These are phyloP conservation scores for Rhododendron vialii DNA, from an alignment of 148 eudicot species.

Conservation along the genomic window DNA sequence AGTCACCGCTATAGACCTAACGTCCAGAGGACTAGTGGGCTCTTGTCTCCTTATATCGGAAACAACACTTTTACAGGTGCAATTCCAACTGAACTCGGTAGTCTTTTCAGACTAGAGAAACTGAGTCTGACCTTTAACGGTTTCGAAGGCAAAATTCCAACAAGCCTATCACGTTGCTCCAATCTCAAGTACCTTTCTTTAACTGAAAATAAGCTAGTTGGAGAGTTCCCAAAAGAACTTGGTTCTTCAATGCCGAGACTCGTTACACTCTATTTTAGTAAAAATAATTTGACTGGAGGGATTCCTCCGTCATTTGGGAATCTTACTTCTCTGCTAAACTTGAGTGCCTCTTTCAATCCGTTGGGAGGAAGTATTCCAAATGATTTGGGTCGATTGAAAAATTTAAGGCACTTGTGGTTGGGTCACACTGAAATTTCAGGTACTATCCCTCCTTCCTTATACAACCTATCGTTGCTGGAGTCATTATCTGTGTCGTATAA, in stretches of 20 bases:
- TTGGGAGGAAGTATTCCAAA: not conserved
- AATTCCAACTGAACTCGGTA: not conserved
- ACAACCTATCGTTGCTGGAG: not conserved
- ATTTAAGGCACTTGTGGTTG: accelerated
- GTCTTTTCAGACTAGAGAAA: not conserved
- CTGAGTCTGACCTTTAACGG: not conserved
- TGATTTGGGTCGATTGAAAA: not conserved
- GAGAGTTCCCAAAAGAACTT: not conserved
- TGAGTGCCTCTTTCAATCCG: not conserved
- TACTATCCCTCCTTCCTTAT: not conserved
- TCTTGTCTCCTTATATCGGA: not conserved
- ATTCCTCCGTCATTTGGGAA: not conserved
- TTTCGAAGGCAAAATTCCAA: not conserved
- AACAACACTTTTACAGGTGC: not conserved
- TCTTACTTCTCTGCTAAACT: not conserved
- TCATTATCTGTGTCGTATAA: not conserved
- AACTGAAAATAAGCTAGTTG: not conserved
- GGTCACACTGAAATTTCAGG: not conserved
- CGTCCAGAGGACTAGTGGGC: not conserved
- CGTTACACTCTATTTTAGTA: too few species aligned
- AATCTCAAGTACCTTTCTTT: not conserved
- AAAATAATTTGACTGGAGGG: not conserved
- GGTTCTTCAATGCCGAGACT: not conserved
- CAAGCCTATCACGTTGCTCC: not conserved
- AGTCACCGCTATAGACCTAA: not conserved